These are phyloP conservation scores for Lycium ferocissimum DNA, from an alignment of 257 asterid species.

Conservation along the genomic window DNA sequence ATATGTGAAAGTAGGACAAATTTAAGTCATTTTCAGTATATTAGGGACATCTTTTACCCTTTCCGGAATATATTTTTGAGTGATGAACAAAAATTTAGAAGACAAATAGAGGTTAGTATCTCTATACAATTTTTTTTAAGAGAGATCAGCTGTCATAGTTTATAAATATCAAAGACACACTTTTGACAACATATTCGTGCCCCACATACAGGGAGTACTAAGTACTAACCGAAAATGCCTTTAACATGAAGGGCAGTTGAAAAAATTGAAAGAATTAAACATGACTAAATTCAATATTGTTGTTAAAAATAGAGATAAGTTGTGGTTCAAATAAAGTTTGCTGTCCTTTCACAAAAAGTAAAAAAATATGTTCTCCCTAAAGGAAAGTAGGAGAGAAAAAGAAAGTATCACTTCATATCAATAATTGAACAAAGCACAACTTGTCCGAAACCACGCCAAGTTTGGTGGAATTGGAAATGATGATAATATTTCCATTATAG, in stretches of 20 bases:
- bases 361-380: background rate
- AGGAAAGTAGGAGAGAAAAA: background rate
- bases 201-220: conserved; percentile 11
- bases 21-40: no score
- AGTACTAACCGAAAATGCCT: conserved; percentile 2
- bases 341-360: background rate
- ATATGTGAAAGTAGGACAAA: no score
- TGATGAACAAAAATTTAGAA: no score
- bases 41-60: no score
- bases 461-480: conserved; percentile 17
- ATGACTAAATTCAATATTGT: conserved; percentile 4
- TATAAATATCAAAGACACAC: background rate
- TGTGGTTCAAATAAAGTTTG: conserved; percentile 20
- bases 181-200: background rate
- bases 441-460: background rate
- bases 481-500: conserved; percentile 23
- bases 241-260: background rate
- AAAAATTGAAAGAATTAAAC: conserved; percentile 19
- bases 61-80: no score
- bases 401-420: background rate
- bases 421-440: conserved; percentile 26
- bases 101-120: no score
- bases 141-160: no score
- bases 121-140: no score
- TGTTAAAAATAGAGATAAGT: background rate